Evolutionary conservation across 345 rosid genomes (phyloP).

Genomic region (Rhizophora mangle): DNA sequence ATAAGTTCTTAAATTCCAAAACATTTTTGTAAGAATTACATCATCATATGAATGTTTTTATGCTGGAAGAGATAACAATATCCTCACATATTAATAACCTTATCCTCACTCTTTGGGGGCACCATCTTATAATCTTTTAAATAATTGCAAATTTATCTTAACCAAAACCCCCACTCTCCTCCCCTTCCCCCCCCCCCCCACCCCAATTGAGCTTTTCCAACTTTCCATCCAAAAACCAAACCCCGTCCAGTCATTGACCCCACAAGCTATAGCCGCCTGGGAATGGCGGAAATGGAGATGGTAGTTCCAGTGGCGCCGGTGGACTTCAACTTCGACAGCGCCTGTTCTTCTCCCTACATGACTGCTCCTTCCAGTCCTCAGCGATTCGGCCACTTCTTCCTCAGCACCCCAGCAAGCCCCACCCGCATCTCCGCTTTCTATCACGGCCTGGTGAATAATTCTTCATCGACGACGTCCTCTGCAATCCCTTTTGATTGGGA

Average conservation of each 20-base stretch:
- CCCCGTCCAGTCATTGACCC: background rate
- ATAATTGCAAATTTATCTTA: too few relatives aligned
- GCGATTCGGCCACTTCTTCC: constrained; percentile 53
- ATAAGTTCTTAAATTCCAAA: too few relatives aligned
- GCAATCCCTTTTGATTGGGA: constrained; percentile 6
- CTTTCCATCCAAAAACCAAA: background rate
- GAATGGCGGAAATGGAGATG: constrained; percentile 50
- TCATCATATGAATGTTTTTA: too few relatives aligned
- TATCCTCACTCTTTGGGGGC: background rate
- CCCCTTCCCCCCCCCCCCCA: background rate
- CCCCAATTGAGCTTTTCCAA: background rate
- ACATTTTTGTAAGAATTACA: too few relatives aligned
- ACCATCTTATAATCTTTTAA: too few relatives aligned
- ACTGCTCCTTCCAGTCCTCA: constrained; percentile 99
- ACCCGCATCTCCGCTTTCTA: constrained; percentile 30
- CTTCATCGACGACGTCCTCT: background rate
- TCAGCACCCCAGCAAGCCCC: constrained; percentile 73
- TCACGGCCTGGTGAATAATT: constrained; percentile 24
- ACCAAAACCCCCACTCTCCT: too few relatives aligned
- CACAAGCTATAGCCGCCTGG: constrained; percentile 1
- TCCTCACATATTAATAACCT: too few relatives aligned
- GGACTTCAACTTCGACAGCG: constrained; percentile 78
- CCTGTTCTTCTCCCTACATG: constrained; percentile 81
- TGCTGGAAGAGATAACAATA: too few relatives aligned
- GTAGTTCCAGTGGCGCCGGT: constrained; percentile 29